Evolutionary conservation across 2,329 filamentous ascomycete species (phyloP).

Genomic region (Madurella mycetomatis): DNA sequence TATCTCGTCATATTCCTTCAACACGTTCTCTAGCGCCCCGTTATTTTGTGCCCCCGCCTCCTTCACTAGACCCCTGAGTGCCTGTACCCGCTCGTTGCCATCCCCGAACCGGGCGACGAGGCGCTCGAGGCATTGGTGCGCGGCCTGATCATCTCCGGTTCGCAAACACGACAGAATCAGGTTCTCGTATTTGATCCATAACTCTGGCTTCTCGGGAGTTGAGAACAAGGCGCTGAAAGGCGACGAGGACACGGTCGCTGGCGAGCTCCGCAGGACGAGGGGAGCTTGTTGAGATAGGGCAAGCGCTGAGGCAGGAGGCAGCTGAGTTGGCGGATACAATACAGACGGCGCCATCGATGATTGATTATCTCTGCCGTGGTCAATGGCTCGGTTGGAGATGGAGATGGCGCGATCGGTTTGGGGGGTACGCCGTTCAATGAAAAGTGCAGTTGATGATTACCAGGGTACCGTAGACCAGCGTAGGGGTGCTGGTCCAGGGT

Average conservation of each 20-base stretch:
- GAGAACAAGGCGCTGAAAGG: slow-evolving; percentile 50
- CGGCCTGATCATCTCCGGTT: slow-evolving; percentile 75
- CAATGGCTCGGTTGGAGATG: neutral
- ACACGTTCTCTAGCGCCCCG: slow-evolving; percentile 60
- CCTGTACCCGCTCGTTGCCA: slow-evolving; percentile 81
- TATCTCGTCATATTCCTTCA: slow-evolving; percentile 74
- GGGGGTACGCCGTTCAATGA: neutral
- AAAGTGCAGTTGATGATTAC: too few species aligned
- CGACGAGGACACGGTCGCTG: slow-evolving; percentile 52
- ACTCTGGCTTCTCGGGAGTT: slow-evolving; percentile 66
- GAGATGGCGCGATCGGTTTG: neutral
- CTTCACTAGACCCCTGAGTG: slow-evolving; percentile 73
- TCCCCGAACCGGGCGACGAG: slow-evolving; percentile 76
- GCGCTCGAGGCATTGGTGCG: slow-evolving; percentile 68
- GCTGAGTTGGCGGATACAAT: slow-evolving; percentile 52
- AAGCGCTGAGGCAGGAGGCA: slow-evolving; percentile 53
- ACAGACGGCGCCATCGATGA: slow-evolving; percentile 47
- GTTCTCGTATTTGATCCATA: slow-evolving; percentile 85
- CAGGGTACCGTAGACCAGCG: too few species aligned
- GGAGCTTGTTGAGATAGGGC: slow-evolving; percentile 59
- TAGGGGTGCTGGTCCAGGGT: too few species aligned
- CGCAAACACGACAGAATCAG: slow-evolving; percentile 78
- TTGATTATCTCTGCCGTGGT: neutral
- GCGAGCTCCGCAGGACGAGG: slow-evolving; percentile 48
- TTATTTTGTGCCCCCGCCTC: slow-evolving; percentile 72